A percentile compares a stretch with the other conserved stretches of the same genome.
These are phyloP conservation scores for Limnanthes douglasii DNA, from an alignment of 345 rosid species.

Conservation along the genomic window DNA sequence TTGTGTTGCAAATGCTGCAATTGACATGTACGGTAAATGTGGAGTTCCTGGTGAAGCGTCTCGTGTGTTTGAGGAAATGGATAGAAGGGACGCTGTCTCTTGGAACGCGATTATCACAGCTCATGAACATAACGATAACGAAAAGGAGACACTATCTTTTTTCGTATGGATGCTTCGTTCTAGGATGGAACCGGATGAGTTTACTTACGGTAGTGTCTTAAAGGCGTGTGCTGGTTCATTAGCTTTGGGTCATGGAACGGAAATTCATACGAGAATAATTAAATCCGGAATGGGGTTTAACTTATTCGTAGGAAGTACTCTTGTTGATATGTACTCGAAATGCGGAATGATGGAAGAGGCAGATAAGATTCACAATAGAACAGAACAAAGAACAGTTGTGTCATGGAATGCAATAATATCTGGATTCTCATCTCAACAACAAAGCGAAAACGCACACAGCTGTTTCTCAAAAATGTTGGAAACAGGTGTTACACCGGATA, in stretches of 20 bases:
- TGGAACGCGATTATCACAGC: conserved; percentile 94
- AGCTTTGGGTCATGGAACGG: conserved; percentile 46
- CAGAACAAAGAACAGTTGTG: conserved; percentile 33
- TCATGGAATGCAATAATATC: conserved; percentile 57
- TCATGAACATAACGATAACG: conserved; percentile 58
- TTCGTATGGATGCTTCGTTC: conserved; percentile 56
- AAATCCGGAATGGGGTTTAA: conserved; percentile 60
- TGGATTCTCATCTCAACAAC: conserved; percentile 49
- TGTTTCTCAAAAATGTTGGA: conserved; percentile 55
- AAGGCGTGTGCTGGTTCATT: conserved; percentile 65
- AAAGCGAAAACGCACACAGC: conserved; percentile 69
- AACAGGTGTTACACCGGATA: conserved; percentile 51
- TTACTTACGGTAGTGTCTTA: conserved; percentile 81
- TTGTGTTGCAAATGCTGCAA: conserved; percentile 68
- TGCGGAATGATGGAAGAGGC: conserved; percentile 67
- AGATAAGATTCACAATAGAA: conserved; percentile 43
- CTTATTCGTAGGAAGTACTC: conserved; percentile 59
- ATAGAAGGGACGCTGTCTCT: conserved; percentile 58
- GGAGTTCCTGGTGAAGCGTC: conserved; percentile 57
- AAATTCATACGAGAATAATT: conserved; percentile 52
- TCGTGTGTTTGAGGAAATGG: conserved; percentile 53
- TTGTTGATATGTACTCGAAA: conserved; percentile 86
- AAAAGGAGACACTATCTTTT: conserved; percentile 34
- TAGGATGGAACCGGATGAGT: conserved; percentile 67
- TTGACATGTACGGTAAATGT: conserved; percentile 93